These are phyloP conservation scores for Rhynchospora breviuscula DNA, from an alignment of 176 grass and related monocot genomes.

Conservation along the genomic window DNA sequence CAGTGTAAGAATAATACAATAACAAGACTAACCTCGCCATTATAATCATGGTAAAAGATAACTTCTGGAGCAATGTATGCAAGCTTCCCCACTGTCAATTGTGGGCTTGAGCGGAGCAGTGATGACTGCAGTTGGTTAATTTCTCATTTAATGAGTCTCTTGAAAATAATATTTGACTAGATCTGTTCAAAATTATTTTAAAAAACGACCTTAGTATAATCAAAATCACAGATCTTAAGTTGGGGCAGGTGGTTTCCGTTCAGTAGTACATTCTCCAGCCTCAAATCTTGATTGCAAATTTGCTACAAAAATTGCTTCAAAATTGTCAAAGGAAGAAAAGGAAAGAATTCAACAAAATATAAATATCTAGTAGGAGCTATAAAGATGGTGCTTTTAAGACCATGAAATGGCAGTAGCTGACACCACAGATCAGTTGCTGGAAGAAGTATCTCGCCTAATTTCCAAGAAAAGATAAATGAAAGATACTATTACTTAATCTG, in stretches of 20 bases:
- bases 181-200: not conserved
- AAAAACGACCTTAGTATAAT: conserved; percentile 58
- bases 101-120: conserved; percentile 69
- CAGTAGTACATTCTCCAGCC: conserved; percentile 64
- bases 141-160: not conserved
- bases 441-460: conserved; percentile 75
- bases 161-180: not conserved
- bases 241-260: conserved; percentile 45
- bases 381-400: conserved; percentile 24
- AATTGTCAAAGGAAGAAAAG: conserved; percentile 18
- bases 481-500: not conserved
- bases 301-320: conserved; percentile 32
- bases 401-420: conserved; percentile 74
- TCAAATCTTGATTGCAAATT: conserved; percentile 89
- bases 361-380: not conserved
- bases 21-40: conserved; percentile 45
- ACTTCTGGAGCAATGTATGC: conserved; percentile 82
- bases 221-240: conserved; percentile 87
- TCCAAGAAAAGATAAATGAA: not conserved
- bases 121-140: conserved; percentile 51
- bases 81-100: conserved; percentile 71
- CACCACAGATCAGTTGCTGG: conserved; percentile 69
- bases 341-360: not conserved
- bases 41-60: conserved; percentile 53
- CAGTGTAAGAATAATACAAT: not conserved